phyloP scores from a whole-genome alignment of 768 basidiomycete genomes.

The Mycena chlorophos region DNA sequence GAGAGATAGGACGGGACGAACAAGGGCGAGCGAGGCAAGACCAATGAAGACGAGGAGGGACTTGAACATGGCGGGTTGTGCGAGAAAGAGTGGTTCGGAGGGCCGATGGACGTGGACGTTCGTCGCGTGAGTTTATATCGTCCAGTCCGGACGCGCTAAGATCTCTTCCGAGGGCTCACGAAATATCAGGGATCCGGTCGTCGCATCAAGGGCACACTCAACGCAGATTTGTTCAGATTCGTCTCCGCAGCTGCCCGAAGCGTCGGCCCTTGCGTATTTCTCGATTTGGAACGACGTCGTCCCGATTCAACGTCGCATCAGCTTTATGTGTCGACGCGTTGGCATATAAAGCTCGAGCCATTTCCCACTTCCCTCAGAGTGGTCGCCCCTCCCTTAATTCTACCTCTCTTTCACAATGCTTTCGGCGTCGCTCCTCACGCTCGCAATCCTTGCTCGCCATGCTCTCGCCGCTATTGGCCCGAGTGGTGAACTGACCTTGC shows the following conservation, averaged over 20 bases:
- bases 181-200: no score
- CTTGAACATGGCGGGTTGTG: background rate
- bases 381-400: no score
- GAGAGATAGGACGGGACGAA: background rate
- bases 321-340: no score
- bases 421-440: background rate
- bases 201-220: no score
- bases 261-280: no score
- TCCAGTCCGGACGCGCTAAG: background rate
- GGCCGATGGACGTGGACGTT: no score
- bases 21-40: background rate
- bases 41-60: background rate
- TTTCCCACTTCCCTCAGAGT: background rate
- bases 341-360: background rate
- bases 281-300: no score
- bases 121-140: background rate
- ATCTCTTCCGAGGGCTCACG: no score
- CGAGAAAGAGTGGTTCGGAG: background rate
- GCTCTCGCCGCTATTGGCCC: conserved; percentile 3
- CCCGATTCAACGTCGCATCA: no score
- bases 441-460: background rate
- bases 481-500: conserved; percentile 27
- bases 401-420: background rate
- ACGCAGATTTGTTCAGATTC: no score
- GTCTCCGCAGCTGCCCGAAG: no score